phyloP scores from a whole-genome alignment of 1,139 yeast species.

The Sugiyamaella neomexicana region DNA sequence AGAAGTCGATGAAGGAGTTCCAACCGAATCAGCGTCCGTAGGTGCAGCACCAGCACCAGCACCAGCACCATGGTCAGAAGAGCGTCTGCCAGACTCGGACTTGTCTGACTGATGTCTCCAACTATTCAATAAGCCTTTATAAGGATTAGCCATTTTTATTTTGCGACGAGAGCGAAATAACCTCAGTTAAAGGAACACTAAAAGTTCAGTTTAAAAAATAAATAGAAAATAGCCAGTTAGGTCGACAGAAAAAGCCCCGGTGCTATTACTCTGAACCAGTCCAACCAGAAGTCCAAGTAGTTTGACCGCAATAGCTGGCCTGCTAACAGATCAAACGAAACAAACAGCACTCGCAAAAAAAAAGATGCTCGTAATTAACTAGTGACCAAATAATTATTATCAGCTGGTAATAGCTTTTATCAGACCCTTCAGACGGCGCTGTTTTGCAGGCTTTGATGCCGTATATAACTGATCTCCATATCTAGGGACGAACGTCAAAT shows the following conservation, averaged over 20 bases:
- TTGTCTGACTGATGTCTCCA: conserved; percentile 19
- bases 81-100: conserved; percentile 3
- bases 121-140: conserved; percentile 23
- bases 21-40: not conserved
- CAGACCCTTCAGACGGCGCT: not conserved
- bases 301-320: too few species aligned
- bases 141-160: conserved; percentile 22
- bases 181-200: too few species aligned
- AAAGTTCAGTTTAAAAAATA: too few species aligned
- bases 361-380: not conserved
- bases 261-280: too few species aligned
- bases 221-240: too few species aligned
- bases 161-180: too few species aligned
- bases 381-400: not conserved
- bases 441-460: conserved; percentile 2
- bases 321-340: too few species aligned
- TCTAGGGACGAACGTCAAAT: not conserved
- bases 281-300: too few species aligned
- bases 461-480: not conserved
- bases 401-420: not conserved
- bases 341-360: not conserved
- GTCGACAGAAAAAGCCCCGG: too few species aligned
- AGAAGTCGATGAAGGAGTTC: conserved; percentile 8
- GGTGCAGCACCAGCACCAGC: not conserved
- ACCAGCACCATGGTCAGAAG: conserved; percentile 12